phyloP scores from a whole-genome alignment of 129 eudicot genomes.

The Flaveria bidentis region DNA sequence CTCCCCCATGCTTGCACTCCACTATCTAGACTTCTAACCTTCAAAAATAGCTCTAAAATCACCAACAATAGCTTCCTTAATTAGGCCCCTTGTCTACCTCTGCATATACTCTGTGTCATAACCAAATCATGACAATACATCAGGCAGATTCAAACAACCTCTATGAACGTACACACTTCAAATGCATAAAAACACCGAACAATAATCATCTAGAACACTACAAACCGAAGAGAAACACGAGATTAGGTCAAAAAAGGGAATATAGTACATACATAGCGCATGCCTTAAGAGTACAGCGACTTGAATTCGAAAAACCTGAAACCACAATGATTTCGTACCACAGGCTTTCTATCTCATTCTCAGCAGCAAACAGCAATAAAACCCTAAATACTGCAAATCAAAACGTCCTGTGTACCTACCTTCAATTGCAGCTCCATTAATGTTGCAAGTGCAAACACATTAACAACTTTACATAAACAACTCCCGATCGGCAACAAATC shows the following conservation, averaged over 20 bases:
- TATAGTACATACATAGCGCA: conserved; percentile 32
- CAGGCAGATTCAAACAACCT: conserved; percentile 15
- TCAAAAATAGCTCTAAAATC: not conserved
- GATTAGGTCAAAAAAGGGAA: conserved; percentile 24
- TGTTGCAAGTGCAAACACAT: conserved; percentile 3
- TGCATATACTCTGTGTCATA: conserved; percentile 31
- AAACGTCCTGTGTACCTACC: conserved; percentile 18
- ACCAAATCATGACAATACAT: conserved; percentile 24
- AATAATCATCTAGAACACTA: conserved; percentile 8
- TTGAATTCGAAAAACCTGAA: conserved; percentile 27
- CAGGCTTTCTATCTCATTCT: not conserved
- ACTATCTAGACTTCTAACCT: conserved; percentile 26
- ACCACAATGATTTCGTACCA: conserved; percentile 24
- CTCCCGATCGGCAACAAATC: conserved; percentile 7
- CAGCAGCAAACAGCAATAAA: not conserved
- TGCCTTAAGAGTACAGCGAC: conserved; percentile 25
- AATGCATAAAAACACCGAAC: not conserved
- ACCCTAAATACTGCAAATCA: conserved; percentile 31
- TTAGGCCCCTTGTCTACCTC: conserved; percentile 20
- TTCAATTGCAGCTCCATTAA: conserved; percentile 24
- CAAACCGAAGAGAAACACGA: not conserved
- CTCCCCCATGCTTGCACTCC: conserved; percentile 38
- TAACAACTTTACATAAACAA: conserved; percentile 8
- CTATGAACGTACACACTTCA: conserved; percentile 1
- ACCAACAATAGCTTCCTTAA: conserved; percentile 15